Percentiles rank a stretch among this genome's conserved stretches.
Conservation (phyloP, 2,329 filamentous ascomycete species). For the Xylaria sp. region DNA sequence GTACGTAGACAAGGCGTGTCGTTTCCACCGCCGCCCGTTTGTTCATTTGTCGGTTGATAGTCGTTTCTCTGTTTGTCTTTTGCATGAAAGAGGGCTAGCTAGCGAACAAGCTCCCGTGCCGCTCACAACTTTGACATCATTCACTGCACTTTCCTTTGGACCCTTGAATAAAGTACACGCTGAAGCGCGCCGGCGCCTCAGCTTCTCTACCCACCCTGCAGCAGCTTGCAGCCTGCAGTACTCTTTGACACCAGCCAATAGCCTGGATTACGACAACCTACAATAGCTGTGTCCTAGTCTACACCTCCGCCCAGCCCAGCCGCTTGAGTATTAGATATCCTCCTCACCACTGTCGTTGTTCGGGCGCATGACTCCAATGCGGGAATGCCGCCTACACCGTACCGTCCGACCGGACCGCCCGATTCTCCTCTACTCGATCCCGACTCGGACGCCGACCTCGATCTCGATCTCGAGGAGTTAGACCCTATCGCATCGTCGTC, state of each 20-base stretch:
- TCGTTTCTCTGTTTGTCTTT: neutral
- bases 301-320: neutral
- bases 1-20: constrained; percentile 8
- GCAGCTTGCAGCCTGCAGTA: constrained; percentile 1
- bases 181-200: neutral
- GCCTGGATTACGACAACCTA: neutral
- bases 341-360: constrained; percentile 31
- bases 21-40: constrained; percentile 11
- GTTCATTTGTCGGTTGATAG: neutral
- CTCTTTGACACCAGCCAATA: neutral
- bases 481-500: constrained; percentile 65
- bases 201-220: neutral
- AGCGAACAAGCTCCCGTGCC: neutral
- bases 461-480: constrained; percentile 82
- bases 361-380: constrained; percentile 51
- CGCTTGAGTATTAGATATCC: neutral
- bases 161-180: neutral
- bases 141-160: neutral
- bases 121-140: neutral
- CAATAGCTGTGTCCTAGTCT: neutral
- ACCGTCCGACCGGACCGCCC: constrained; percentile 68
- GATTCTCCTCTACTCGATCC: constrained; percentile 74
- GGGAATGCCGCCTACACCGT: constrained; percentile 67
- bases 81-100: neutral
- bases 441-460: constrained; percentile 81